Evolutionary conservation across 2,329 filamentous ascomycete species (phyloP).

Genomic region (Trichophyton benhamiae): DNA sequence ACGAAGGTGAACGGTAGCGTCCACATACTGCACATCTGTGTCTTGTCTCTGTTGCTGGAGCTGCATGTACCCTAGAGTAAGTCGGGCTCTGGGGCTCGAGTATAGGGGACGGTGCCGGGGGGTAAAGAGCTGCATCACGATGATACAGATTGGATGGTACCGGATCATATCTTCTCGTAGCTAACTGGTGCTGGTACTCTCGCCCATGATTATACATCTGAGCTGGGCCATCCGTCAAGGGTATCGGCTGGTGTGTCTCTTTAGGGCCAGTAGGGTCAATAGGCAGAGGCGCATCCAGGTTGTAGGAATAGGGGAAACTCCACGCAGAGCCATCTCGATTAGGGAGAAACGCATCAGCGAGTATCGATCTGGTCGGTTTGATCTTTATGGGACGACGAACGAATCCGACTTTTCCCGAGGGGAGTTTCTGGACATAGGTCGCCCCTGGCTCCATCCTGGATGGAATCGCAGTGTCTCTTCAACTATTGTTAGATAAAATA

Average conservation of each 20-base stretch:
- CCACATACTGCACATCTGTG: conserved; percentile 11
- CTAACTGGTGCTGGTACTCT: neutral
- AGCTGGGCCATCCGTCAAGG: neutral
- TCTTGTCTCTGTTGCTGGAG: conserved; percentile 5
- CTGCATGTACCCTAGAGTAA: neutral
- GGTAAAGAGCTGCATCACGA: neutral
- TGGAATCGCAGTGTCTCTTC: neutral
- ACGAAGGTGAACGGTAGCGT: conserved; percentile 10
- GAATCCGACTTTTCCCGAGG: conserved; percentile 12
- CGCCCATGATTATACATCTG: neutral
- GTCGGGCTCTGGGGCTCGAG: neutral
- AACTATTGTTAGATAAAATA: neutral
- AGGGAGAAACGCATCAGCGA: conserved; percentile 6
- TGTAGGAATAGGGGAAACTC: neutral
- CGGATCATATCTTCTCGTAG: neutral
- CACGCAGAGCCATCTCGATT: neutral
- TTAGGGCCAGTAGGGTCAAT: neutral
- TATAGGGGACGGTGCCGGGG: neutral
- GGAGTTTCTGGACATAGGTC: conserved; percentile 11
- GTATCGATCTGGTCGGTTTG: conserved; percentile 2
- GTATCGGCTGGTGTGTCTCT: neutral
- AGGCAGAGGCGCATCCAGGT: neutral
- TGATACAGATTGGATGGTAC: neutral
- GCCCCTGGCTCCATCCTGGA: conserved; percentile 9
- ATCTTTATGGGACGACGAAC: conserved; percentile 12